Evolutionary conservation across 495 filamentous ascomycete species (phyloP).

Genomic region (Tuber melanosporum): DNA sequence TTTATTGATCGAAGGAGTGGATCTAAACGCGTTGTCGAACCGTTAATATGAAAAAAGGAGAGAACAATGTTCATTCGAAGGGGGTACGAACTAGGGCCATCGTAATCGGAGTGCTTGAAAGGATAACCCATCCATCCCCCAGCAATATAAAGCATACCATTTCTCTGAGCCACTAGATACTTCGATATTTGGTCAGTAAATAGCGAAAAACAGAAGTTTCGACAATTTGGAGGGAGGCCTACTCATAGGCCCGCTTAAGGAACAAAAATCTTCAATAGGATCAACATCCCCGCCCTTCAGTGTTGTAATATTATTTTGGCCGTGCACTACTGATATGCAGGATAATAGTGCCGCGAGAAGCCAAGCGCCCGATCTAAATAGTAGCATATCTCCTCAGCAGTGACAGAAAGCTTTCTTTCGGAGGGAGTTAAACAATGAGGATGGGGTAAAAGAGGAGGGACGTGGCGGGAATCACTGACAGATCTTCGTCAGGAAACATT

Average conservation of each 20-base stretch:
- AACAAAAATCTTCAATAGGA: not conserved
- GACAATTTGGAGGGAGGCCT: not conserved
- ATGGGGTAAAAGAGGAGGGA: not conserved
- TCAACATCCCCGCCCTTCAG: not conserved
- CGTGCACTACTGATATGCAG: not conserved
- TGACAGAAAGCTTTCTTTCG: not conserved
- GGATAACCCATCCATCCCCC: not conserved
- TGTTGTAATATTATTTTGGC: not conserved
- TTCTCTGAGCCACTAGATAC: not conserved
- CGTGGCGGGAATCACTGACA: too few species aligned
- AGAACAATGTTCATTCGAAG: not conserved
- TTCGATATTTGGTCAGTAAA: not conserved
- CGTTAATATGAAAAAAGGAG: not conserved
- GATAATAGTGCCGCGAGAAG: not conserved
- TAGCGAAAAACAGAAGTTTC: not conserved
- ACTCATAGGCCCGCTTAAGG: not conserved
- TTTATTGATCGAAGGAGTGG: slow-evolving; percentile 4
- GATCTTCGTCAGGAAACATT: too few species aligned
- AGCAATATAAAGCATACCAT: slow-evolving; percentile 4
- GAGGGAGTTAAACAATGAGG: not conserved
- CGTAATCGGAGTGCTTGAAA: not conserved
- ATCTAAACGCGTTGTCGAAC: not conserved
- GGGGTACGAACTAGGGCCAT: slow-evolving; percentile 8
- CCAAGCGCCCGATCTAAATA: not conserved
- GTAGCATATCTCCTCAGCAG: not conserved